Evolutionary conservation across 129 eudicot genomes (phyloP).

Genomic region (Pseudognaphalium luteoalbum): DNA sequence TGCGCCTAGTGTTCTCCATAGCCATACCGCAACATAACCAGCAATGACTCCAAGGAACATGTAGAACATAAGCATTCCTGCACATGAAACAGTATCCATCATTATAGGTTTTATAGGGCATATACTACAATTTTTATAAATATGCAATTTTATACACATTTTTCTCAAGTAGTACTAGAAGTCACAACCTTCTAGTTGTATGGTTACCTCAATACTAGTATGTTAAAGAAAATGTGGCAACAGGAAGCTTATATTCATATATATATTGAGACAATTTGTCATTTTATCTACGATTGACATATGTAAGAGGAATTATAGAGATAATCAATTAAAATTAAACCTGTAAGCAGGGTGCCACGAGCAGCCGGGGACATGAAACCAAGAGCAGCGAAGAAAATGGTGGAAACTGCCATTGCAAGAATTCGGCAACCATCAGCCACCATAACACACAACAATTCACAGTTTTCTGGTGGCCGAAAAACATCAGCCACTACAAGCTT

Average conservation of each 20-base stretch:
- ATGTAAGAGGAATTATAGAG: neutral
- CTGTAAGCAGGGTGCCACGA: slow-evolving; percentile 42
- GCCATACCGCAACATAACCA: slow-evolving; percentile 38
- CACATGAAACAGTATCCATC: neutral
- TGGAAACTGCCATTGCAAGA: slow-evolving; percentile 33
- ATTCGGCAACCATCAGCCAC: slow-evolving; percentile 38
- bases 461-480: slow-evolving; percentile 25
- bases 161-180: no score
- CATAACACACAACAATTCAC: slow-evolving; percentile 34
- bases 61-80: slow-evolving; percentile 42
- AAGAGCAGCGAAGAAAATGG: slow-evolving; percentile 42
- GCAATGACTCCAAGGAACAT: slow-evolving; percentile 29
- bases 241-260: no score
- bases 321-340: slow-evolving; percentile 3
- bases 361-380: slow-evolving; percentile 50
- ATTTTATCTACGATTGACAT: no score
- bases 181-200: no score
- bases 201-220: no score
- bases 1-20: slow-evolving; percentile 28
- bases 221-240: no score
- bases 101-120: neutral
- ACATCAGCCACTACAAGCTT: slow-evolving; percentile 43
- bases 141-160: no score
- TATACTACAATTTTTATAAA: no score
- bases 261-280: no score